phyloP scores from a whole-genome alignment of 345 rosid species.

The Psidium guajava region DNA sequence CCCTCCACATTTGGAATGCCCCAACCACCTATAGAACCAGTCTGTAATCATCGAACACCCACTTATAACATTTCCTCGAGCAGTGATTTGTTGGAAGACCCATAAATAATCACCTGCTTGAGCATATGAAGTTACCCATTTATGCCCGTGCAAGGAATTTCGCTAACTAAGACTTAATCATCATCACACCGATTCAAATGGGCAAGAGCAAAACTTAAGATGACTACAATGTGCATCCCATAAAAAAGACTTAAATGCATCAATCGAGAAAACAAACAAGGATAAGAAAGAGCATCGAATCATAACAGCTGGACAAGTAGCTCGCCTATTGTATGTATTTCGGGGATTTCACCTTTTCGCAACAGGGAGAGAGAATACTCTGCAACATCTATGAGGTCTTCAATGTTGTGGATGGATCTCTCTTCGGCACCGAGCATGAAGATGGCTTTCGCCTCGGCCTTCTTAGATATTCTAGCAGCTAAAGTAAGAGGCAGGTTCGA shows the following conservation, averaged over 20 bases:
- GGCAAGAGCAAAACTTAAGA: background rate
- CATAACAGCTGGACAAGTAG: background rate
- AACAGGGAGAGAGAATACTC: constrained; percentile 29
- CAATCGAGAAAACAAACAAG: background rate
- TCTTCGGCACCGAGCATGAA: constrained; percentile 35
- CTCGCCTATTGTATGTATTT: constrained; percentile 15
- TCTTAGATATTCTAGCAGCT: constrained; percentile 37
- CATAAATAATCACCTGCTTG: background rate
- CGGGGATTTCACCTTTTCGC: constrained; percentile 31
- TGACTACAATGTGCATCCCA: background rate
- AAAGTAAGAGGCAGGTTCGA: constrained; percentile 25
- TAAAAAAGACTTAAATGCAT: background rate
- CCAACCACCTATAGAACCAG: background rate
- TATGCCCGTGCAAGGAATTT: background rate
- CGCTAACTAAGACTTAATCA: background rate
- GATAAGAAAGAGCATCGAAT: background rate
- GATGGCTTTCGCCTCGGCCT: constrained; percentile 37
- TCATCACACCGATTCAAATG: background rate
- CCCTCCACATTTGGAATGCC: background rate
- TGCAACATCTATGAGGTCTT: constrained; percentile 31
- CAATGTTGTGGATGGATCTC: constrained; percentile 28
- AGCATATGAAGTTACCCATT: background rate
- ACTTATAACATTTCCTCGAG: background rate
- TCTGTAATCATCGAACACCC: background rate
- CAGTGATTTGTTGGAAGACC: background rate